These are phyloP conservation scores for Astrocystis sublimbata DNA, from an alignment of 495 filamentous ascomycete species.

Conservation along the genomic window DNA sequence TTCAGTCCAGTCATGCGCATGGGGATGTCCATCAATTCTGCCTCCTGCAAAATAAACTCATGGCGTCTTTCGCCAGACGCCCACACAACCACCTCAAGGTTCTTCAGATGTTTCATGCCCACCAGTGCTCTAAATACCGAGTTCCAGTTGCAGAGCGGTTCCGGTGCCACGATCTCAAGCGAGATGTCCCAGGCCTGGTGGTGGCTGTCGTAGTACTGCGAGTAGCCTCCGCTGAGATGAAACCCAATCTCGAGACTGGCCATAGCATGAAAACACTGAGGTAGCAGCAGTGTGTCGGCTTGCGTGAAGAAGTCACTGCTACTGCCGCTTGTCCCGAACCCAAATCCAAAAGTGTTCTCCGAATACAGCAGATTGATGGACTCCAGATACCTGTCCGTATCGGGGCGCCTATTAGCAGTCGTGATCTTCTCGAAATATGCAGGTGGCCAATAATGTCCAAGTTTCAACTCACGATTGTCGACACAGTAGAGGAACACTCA, in stretches of 20 bases:
- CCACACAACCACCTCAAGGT: conserved; percentile 18
- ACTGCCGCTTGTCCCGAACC: conserved; percentile 13
- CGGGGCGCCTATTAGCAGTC: neutral
- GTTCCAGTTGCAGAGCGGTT: conserved; percentile 16
- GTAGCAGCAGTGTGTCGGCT: conserved; percentile 14
- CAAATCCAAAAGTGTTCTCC: conserved; percentile 18
- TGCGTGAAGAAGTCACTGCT: conserved; percentile 18
- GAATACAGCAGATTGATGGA: conserved; percentile 18
- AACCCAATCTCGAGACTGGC: conserved; percentile 21
- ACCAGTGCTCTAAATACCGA: conserved; percentile 15
- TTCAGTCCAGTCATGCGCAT: conserved; percentile 12
- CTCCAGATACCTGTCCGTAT: conserved; percentile 15
- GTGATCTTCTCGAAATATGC: neutral
- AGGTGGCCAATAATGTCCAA: neutral
- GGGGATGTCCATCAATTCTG: conserved; percentile 18
- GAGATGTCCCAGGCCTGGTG: conserved; percentile 16
- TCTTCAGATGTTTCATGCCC: conserved; percentile 14
- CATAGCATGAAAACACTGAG: conserved; percentile 16
- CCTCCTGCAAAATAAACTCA: conserved; percentile 14
- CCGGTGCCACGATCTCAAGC: conserved; percentile 14
- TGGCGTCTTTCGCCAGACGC: conserved; percentile 17
- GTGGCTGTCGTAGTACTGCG: conserved; percentile 18
- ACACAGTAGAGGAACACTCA: conserved; percentile 15
- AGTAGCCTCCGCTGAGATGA: conserved; percentile 20
- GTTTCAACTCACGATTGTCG: conserved; percentile 12